These are phyloP conservation scores for Westerdykella aurantiaca DNA, from an alignment of 2,329 filamentous ascomycete genomes.

Conservation along the genomic window DNA sequence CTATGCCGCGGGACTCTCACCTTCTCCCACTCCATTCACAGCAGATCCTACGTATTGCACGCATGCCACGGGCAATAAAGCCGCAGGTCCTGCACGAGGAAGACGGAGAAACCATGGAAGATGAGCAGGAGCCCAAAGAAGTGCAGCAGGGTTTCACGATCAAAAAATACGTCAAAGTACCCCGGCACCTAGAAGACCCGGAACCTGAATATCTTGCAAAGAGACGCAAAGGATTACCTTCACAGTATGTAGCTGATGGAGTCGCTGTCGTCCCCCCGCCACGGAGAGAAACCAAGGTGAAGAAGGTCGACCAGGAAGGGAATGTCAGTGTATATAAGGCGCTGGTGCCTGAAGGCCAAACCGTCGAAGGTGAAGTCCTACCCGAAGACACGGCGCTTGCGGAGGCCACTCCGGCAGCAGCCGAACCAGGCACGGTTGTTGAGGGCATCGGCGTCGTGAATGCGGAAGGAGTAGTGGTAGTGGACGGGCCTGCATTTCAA, in stretches of 20 bases:
- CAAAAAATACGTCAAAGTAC: slow-evolving; percentile 54
- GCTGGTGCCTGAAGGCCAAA: slow-evolving; percentile 71
- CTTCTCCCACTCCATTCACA: slow-evolving; percentile 74
- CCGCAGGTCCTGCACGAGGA: slow-evolving; percentile 62
- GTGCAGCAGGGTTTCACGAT: slow-evolving; percentile 49
- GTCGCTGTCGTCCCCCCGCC: slow-evolving; percentile 26
- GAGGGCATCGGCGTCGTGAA: slow-evolving; percentile 57
- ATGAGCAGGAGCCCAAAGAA: slow-evolving; percentile 40
- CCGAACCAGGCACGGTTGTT: slow-evolving; percentile 54
- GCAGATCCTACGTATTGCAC: slow-evolving; percentile 72
- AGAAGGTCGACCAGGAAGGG: slow-evolving; percentile 67
- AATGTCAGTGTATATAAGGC: slow-evolving; percentile 81
- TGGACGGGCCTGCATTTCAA: slow-evolving; percentile 41
- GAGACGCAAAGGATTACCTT: slow-evolving; percentile 54
- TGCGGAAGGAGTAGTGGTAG: slow-evolving; percentile 55
- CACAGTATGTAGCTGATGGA: slow-evolving; percentile 26
- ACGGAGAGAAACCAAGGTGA: slow-evolving; percentile 75
- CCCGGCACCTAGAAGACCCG: slow-evolving; percentile 52
- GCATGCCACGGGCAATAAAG: slow-evolving; percentile 72
- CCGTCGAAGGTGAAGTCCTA: slow-evolving; percentile 75
- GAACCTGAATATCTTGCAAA: slow-evolving; percentile 60
- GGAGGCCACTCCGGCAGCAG: slow-evolving; percentile 43
- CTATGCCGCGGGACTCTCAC: slow-evolving; percentile 82
- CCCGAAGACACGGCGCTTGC: slow-evolving; percentile 46
- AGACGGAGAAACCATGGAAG: slow-evolving; percentile 47